Evolutionary conservation across 192 early-diverging fungal species (phyloP).

Genomic region (Coemansia sp.): DNA sequence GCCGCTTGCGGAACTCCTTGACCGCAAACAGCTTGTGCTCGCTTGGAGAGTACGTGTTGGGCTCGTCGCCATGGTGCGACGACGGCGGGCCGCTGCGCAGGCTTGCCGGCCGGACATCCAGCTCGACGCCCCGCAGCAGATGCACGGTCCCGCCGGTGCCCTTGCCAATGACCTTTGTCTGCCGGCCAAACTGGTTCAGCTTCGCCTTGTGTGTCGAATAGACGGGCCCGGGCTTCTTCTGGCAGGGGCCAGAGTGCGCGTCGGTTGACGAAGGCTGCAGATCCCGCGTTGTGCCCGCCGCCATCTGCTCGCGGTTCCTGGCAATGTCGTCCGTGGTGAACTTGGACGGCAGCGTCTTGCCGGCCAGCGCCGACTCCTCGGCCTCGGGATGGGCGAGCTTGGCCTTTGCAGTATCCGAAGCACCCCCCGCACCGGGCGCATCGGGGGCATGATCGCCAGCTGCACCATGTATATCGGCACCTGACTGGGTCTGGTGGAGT

Average conservation of each 20-base stretch:
- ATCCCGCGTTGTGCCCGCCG: constrained; percentile 35
- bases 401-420: neutral
- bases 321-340: constrained; percentile 26
- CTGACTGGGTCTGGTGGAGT: constrained; percentile 30
- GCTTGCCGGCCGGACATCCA: constrained; percentile 33
- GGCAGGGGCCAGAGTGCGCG: neutral
- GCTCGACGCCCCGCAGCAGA: constrained; percentile 55
- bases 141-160: constrained; percentile 74
- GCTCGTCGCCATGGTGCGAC: constrained; percentile 34
- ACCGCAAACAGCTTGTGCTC: constrained; percentile 71
- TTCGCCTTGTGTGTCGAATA: constrained; percentile 51
- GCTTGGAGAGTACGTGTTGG: constrained; percentile 36
- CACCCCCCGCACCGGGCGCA: neutral
- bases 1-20: constrained; percentile 77
- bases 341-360: constrained; percentile 18
- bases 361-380: constrained; percentile 23
- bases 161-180: constrained; percentile 63
- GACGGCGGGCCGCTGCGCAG: constrained; percentile 50
- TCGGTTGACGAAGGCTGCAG: constrained; percentile 10
- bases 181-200: constrained; percentile 60
- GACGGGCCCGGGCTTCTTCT: constrained; percentile 34
- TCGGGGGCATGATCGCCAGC: neutral
- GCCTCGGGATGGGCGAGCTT: neutral
- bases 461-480: constrained; percentile 10
- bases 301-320: constrained; percentile 25